Conservation (phyloP, 495 filamentous ascomycete species). For the Baudoinia panamericana region DNA sequence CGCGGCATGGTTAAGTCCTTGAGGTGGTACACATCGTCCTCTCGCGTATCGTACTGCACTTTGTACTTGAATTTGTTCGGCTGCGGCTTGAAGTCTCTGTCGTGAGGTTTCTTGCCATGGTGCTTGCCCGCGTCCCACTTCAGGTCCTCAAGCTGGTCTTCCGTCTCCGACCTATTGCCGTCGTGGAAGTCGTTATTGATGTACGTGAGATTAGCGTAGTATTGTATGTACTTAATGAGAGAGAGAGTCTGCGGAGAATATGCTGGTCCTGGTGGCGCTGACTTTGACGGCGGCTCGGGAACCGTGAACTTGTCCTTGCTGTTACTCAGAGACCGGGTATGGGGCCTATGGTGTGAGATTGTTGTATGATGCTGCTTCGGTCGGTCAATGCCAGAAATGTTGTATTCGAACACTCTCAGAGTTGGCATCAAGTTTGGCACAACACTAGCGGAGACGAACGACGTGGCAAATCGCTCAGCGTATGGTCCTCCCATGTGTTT, state of each 20-base stretch:
- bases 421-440: slow-evolving; percentile 91
- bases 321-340: no score
- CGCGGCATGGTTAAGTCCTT: slow-evolving; percentile 75
- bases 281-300: slow-evolving; percentile 59
- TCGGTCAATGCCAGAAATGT: slow-evolving; percentile 64
- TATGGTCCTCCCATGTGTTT: slow-evolving; percentile 62
- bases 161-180: slow-evolving; percentile 4
- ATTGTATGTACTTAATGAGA: slow-evolving; percentile 68
- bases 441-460: slow-evolving; percentile 68
- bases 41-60: slow-evolving; percentile 72
- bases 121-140: slow-evolving; percentile 45
- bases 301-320: slow-evolving; percentile 49
- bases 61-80: slow-evolving; percentile 59
- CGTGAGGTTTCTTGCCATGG: slow-evolving; percentile 24
- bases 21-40: slow-evolving; percentile 61
- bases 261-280: slow-evolving; percentile 70
- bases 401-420: slow-evolving; percentile 80
- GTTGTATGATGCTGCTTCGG: not conserved
- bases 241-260: slow-evolving; percentile 79
- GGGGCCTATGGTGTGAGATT: slow-evolving; percentile 24
- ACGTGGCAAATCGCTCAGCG: slow-evolving; percentile 72
- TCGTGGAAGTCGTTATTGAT: slow-evolving; percentile 55
- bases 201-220: slow-evolving; percentile 80
- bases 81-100: slow-evolving; percentile 33
- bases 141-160: slow-evolving; percentile 10